Evolutionary conservation across 345 rosid species (phyloP), one percentile per base, ranked within the genome.

Genomic region (Brassica rapa): DNA sequence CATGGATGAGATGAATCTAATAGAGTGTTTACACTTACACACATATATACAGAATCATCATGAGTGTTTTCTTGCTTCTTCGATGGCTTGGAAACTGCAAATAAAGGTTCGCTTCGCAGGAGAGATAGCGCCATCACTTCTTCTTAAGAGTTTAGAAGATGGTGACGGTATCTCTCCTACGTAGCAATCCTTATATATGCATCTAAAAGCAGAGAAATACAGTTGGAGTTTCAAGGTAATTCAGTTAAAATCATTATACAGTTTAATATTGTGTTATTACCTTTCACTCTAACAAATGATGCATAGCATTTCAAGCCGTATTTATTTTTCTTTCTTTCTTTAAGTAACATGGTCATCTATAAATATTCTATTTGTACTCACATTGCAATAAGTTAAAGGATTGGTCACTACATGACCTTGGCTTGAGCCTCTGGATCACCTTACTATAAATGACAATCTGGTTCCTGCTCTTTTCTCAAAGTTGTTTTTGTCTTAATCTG

Each of bases 101-200:
- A 49, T 7, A 61, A 63, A 84, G 84, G 80, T 85, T 71, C 77
- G 81, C 79, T 72, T 60, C 76, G 88, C 91, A 82, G 87, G 89
- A 75, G 89, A 80, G 81, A 88, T 85, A 87, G 67, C 81, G 77
- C 87, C 87, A 86, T 75, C 88, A 66, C 30, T 23, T 69, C 46
- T 65, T 55, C 25, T 19, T 51, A 6, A 11, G 25, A 32, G 66
- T 49, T 55, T 49, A 72, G 73, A 49, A 46, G 78, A 71, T 79
- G 83, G 83, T 70, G 70, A 70, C 64, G 80, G 56, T 87, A 86
- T 88, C 27, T 85, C 87, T 85, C 85, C 84, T 9, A 77, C 76
- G 59, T 55, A 61, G 72, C 69, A 76, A 81, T 85, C 83, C 82
- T 85, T 77, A 55, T 75, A 56, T 67, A 61, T 72, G 88, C 84